A percentile compares a stretch with the other conserved stretches of the same genome.
Evolutionary conservation across 1,284 basidiomycete genomes (phyloP).

Genomic region (Malassezia caprae): DNA sequence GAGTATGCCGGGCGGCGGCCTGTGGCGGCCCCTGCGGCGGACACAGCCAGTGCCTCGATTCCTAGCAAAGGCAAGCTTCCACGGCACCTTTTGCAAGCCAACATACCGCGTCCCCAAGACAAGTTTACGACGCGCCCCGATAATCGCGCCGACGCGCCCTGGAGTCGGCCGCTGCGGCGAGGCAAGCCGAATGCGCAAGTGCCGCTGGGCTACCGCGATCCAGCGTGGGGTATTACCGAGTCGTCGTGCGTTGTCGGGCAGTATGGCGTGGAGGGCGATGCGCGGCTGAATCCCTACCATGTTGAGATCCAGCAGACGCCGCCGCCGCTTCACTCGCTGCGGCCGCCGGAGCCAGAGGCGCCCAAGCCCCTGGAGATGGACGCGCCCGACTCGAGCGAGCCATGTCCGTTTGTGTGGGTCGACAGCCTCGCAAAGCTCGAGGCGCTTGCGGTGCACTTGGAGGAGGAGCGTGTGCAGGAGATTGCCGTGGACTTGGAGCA

Average conservation of each 20-base stretch:
- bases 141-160: conserved; percentile 26
- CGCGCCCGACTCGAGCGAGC: conserved; percentile 54
- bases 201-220: conserved; percentile 24
- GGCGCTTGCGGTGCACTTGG: conserved; percentile 56
- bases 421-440: conserved; percentile 57
- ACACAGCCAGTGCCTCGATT: conserved; percentile 7
- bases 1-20: conserved; percentile 54
- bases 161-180: conserved; percentile 27
- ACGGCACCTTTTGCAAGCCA: conserved; percentile 31
- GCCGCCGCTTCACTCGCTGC: conserved; percentile 49
- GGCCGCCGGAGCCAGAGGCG: conserved; percentile 16
- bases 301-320: conserved; percentile 32
- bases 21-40: conserved; percentile 14
- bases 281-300: conserved; percentile 40
- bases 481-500: conserved; percentile 91
- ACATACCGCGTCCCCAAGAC: conserved; percentile 38
- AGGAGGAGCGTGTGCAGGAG: conserved; percentile 56
- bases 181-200: conserved; percentile 43
- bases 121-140: conserved; percentile 37
- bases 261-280: conserved; percentile 43
- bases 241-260: conserved; percentile 20
- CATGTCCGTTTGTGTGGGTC: conserved; percentile 66
- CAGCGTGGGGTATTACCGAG: conserved; percentile 4
- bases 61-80: conserved; percentile 32
- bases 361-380: conserved; percentile 30